Base-by-base conservation (phyloP, 2,329 filamentous ascomycete species). In the Beauveria sp. region DNA sequence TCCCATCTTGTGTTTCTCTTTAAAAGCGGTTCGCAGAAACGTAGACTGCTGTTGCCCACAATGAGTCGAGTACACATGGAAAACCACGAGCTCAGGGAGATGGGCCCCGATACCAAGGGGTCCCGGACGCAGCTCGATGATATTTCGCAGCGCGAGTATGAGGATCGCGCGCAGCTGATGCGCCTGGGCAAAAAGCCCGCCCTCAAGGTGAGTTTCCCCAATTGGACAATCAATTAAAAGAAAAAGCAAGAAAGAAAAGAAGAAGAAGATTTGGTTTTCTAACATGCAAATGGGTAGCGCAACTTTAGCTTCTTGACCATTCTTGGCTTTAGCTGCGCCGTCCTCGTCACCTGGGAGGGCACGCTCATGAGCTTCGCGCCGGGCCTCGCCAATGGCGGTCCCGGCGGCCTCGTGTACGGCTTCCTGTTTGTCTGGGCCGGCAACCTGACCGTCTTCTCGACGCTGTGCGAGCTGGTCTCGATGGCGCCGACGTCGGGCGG, bases 301-400 rank as follows among this genome's bases (percentile, higher is more conserved):
- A 80, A 79, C 67, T 83, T 82, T 65, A 73, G 76, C 10, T 79
- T 79, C 65, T 65, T 79, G 59, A 77, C 77, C 3, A 82, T 80
- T 34, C 72, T 83, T 14, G 79, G 79, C 6, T 82, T 83, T 62
- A 76, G 77, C n/a, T 79, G 78, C 63, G 78, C 80, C 24, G 73
- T 81, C 41, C 76, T 82, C 65, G 77, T 78, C 54, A 82, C 81
- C 0, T 84, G 81, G 82, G 82, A 84, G 67, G 64, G 63, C 0
- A 70, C 69, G 60, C 74, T 73, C 0, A 70, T 72, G 5, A 66
- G 71, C 3, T 73, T 75, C 43, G 64, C 67, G 0, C 69, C 68
- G 2, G 72, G 72, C 7, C 71, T 79, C 22, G 64, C 70, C n/a
- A 82, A 82, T 64, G 81, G 81, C 8, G 82, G 81, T 16, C 77